A percentile compares a stretch with the other conserved stretches of the same genome.
Conservation (phyloP, 148 eudicot species). For the Dysphania ambrosioides region DNA sequence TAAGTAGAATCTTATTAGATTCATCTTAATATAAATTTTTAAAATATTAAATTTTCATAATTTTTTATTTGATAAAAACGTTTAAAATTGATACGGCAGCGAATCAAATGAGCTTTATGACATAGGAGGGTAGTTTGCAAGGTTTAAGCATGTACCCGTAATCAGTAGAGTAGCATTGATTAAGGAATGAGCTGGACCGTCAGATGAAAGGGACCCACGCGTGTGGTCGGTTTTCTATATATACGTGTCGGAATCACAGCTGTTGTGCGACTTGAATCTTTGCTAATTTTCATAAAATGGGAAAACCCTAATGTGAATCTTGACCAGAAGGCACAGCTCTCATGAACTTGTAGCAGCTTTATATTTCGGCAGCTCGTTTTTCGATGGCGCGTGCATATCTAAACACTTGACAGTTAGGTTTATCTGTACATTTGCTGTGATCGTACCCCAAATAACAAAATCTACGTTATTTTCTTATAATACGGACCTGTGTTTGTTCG, state of each 20-base stretch:
- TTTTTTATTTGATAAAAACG: too few species aligned
- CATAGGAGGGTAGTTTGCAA: too few species aligned
- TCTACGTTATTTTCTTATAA: too few species aligned
- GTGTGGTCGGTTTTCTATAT: neutral
- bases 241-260: slow-evolving; percentile 10
- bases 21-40: too few species aligned
- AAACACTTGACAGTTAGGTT: neutral
- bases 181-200: slow-evolving; percentile 16
- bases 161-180: neutral
- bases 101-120: too few species aligned
- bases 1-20: too few species aligned
- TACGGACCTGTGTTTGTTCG: neutral
- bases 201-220: slow-evolving; percentile 13
- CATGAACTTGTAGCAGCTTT: neutral
- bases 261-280: slow-evolving; percentile 4
- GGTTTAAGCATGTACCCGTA: too few species aligned
- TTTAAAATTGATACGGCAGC: too few species aligned
- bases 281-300: neutral
- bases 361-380: too few species aligned
- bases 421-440: neutral
- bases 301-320: neutral
- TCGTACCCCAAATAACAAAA: neutral
- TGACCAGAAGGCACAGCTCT: neutral
- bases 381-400: neutral
- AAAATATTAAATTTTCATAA: too few species aligned